Conservation (phyloP, 1,284 basidiomycete genomes). For the Leccinum ponderosum region DNA sequence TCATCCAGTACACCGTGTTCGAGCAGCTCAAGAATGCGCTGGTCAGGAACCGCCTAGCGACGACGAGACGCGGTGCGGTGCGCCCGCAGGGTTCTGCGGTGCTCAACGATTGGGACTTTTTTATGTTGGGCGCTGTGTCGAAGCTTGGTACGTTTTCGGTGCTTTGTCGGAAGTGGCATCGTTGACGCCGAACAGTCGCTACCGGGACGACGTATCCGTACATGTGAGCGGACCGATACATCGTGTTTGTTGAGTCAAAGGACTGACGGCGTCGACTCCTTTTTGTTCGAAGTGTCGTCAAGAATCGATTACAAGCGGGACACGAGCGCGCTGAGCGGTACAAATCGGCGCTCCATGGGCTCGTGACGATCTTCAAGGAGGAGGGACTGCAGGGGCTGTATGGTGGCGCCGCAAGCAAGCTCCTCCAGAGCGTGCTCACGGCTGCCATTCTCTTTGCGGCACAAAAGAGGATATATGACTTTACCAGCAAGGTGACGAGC, state of each 20-base stretch:
- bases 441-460: constrained; percentile 89
- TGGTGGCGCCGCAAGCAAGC: constrained; percentile 82
- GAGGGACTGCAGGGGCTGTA: constrained; percentile 85
- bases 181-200: constrained; percentile 51
- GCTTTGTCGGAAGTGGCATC: neutral
- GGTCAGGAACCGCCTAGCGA: constrained; percentile 48
- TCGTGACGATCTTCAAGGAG: constrained; percentile 69
- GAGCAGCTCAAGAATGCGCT: constrained; percentile 86
- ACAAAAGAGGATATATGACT: constrained; percentile 75
- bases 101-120: constrained; percentile 85
- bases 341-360: constrained; percentile 69
- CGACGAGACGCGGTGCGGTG: constrained; percentile 41
- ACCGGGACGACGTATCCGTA: constrained; percentile 78
- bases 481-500: constrained; percentile 56
- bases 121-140: constrained; percentile 84
- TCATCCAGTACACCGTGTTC: constrained; percentile 87
- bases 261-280: neutral
- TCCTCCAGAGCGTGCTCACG: constrained; percentile 87
- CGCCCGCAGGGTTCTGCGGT: constrained; percentile 43
- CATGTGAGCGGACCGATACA: constrained; percentile 48
- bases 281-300: constrained; percentile 61
- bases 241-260: neutral
- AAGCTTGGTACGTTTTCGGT: constrained; percentile 64
- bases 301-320: constrained; percentile 81
- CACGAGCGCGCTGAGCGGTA: constrained; percentile 62